Base-by-base conservation (phyloP, 495 filamentous ascomycete species). In the Aspergillus incahuasiensis region DNA sequence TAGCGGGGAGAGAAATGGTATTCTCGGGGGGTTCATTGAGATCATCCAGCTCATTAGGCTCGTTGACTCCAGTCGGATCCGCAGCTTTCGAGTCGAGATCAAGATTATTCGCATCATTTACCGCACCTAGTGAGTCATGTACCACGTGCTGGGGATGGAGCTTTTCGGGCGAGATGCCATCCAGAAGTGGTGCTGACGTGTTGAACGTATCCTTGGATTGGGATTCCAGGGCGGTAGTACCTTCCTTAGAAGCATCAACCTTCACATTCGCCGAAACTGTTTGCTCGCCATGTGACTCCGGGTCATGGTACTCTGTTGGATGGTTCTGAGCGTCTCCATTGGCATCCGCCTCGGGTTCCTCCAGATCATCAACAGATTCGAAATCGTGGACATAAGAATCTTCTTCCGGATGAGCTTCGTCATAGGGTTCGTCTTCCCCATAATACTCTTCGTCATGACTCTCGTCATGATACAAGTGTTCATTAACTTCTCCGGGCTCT, bases 71-170 rank as follows among this genome's bases (percentile, higher is more conserved):
- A 39, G n/a, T 45, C 1, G 43, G 45, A 25, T 21, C 42, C 15
- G 30, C 46, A 20, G 51, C 24, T 21, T 57, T 52, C 15, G n/a
- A 18, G 49, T 57, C 42, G 53, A 67, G 60, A 22, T 45, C 42
- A 45, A 66, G 55, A 34, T 52, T 69, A 20, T 69, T 58, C 56
- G 71, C 21, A 28, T 74, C 68, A 42, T 70, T 69, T 43, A 62
- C 58, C 38, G 65, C 63, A 47, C 56, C 68, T 48, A 74, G 59
- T 25, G 71, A 51, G 52, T 73, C 63, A 63, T 72, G 56, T 44
- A 62, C 62, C 21, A 63, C 61, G 12, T 68, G 61, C 22, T 61
- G 58, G 13, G 61, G 52, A 34, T 61, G 38, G 22, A 42, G 51
- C 6, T 58, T 59, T 32, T 60, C 54, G 21, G 57, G 44, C 6